These are phyloP conservation scores for Penicillium sp. DNA, from an alignment of 2,329 filamentous ascomycete genomes.

Conservation along the genomic window DNA sequence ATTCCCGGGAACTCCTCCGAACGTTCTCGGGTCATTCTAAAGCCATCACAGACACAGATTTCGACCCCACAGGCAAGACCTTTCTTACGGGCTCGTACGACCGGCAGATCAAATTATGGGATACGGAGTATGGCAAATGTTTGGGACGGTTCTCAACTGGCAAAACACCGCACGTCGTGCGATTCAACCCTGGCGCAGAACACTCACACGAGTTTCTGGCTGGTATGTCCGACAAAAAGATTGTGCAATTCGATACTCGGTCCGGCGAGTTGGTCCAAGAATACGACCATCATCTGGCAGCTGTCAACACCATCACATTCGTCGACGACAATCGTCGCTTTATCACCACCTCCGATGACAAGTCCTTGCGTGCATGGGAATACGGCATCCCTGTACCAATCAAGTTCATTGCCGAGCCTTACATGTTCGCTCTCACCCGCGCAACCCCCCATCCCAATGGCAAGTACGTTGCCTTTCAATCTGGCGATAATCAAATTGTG, in stretches of 20 bases:
- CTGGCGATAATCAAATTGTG: slow-evolving; percentile 90
- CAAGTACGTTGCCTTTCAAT: slow-evolving; percentile 92
- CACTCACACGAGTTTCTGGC: slow-evolving; percentile 85
- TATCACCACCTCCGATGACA: slow-evolving; percentile 97
- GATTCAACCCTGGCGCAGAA: slow-evolving; percentile 77
- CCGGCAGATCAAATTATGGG: slow-evolving; percentile 95
- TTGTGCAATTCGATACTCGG: slow-evolving; percentile 90
- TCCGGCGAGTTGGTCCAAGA: slow-evolving; percentile 82
- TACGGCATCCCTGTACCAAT: slow-evolving; percentile 98
- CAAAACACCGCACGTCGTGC: slow-evolving; percentile 89
- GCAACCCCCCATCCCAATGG: slow-evolving; percentile 77
- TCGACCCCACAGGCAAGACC: slow-evolving; percentile 72
- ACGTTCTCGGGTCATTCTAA: slow-evolving; percentile 90
- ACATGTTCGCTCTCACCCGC: slow-evolving; percentile 95
- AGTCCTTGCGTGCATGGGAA: slow-evolving; percentile 93
- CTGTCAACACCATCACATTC: slow-evolving; percentile 95
- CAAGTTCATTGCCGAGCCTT: slow-evolving; percentile 94
- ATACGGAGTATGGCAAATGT: slow-evolving; percentile 89
- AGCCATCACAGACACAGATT: slow-evolving; percentile 81
- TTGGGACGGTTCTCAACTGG: slow-evolving; percentile 84
- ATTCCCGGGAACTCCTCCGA: slow-evolving; percentile 77
- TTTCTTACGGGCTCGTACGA: slow-evolving; percentile 93
- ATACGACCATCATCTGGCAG: slow-evolving; percentile 96
- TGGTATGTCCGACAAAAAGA: slow-evolving; percentile 98
- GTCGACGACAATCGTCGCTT: slow-evolving; percentile 91